Evolutionary conservation across 2,329 filamentous ascomycete genomes (phyloP).

Genomic region (Fusarium tricinctum): DNA sequence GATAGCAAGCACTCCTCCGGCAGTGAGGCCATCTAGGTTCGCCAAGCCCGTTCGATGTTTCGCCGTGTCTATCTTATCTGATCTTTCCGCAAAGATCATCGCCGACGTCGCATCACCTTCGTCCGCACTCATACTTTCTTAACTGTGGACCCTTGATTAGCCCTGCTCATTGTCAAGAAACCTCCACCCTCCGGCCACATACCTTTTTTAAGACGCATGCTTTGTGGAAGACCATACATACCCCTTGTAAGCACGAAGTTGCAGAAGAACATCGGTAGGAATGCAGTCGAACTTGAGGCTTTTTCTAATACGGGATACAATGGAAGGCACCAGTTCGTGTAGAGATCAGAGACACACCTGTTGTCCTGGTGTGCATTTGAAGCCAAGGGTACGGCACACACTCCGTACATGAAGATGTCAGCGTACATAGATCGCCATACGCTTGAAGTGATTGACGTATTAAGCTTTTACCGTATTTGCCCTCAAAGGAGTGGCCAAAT

Average conservation of each 20-base stretch:
- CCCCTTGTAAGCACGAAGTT: slow-evolving; percentile 33
- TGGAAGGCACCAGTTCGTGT: background rate
- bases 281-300: background rate
- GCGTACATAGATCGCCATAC: slow-evolving; percentile 17
- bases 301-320: background rate
- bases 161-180: slow-evolving; percentile 9
- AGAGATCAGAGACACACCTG: background rate
- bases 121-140: slow-evolving; percentile 12
- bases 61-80: slow-evolving; percentile 45
- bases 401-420: slow-evolving; percentile 12
- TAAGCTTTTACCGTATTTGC: slow-evolving; percentile 8
- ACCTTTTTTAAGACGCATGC: slow-evolving; percentile 21
- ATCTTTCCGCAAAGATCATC: slow-evolving; percentile 59
- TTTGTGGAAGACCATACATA: slow-evolving; percentile 23
- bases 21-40: slow-evolving; percentile 32
- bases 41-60: slow-evolving; percentile 20
- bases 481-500: background rate
- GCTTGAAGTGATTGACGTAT: slow-evolving; percentile 3
- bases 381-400: slow-evolving; percentile 1
- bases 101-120: slow-evolving; percentile 44
- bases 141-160: slow-evolving; percentile 34
- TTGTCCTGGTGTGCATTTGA: background rate
- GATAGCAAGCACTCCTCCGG: slow-evolving; percentile 24
- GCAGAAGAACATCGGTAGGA: slow-evolving; percentile 6
- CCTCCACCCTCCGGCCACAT: slow-evolving; percentile 35